Percentiles rank a stretch among this genome's conserved stretches.
Conservation (phyloP, 2,329 filamentous ascomycete species). For the Hortaea werneckii region DNA sequence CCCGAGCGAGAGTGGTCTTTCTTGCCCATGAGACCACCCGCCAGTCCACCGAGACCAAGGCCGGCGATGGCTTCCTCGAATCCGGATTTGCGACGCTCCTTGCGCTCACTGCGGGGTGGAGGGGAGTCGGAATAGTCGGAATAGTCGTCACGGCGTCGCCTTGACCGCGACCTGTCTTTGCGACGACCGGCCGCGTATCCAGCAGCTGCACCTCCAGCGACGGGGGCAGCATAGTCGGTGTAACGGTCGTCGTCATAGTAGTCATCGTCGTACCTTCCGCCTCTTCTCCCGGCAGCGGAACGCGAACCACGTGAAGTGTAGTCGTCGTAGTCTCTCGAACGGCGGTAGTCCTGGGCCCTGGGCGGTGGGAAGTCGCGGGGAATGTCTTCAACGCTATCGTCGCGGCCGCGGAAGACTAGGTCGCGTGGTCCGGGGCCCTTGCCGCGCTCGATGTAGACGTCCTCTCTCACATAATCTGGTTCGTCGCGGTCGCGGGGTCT, state of each 20-base stretch:
- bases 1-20: slow-evolving; percentile 55
- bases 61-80: slow-evolving; percentile 53
- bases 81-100: slow-evolving; percentile 44
- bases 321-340: slow-evolving; percentile 30
- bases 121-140: slow-evolving; percentile 34
- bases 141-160: slow-evolving; percentile 39
- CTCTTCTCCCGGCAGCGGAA: slow-evolving; percentile 52
- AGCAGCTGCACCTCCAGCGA: slow-evolving; percentile 31
- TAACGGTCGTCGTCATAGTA: slow-evolving; percentile 54
- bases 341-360: slow-evolving; percentile 14
- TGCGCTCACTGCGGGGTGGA: slow-evolving; percentile 24
- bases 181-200: slow-evolving; percentile 25
- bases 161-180: slow-evolving; percentile 14
- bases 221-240: slow-evolving; percentile 34
- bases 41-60: slow-evolving; percentile 47
- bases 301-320: slow-evolving; percentile 22
- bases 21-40: slow-evolving; percentile 40
- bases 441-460: slow-evolving; percentile 39
- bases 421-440: slow-evolving; percentile 35
- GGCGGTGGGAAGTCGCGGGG: slow-evolving; percentile 75
- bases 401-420: slow-evolving; percentile 47
- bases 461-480: slow-evolving; percentile 41
- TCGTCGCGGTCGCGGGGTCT: slow-evolving; percentile 38
- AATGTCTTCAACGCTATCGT: slow-evolving; percentile 79
- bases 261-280: slow-evolving; percentile 25